Evolutionary conservation across 306 rosid species (phyloP).

Genomic region (Boehmeria nivea): DNA sequence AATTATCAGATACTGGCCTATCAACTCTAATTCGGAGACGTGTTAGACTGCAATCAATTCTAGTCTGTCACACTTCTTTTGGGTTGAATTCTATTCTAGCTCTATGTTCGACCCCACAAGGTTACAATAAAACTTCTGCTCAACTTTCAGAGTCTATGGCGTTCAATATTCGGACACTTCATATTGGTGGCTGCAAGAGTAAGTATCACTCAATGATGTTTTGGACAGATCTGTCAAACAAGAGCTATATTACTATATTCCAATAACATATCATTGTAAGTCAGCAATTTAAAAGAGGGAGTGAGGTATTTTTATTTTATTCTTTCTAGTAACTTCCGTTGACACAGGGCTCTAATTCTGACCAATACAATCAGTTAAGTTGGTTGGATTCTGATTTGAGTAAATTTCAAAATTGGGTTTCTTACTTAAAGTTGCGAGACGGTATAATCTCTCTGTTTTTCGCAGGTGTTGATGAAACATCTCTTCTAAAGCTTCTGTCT

Average conservation of each 20-base stretch:
- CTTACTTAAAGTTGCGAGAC: background rate
- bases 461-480: conserved; percentile 46
- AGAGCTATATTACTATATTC: no score
- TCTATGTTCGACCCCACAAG: conserved; percentile 45
- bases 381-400: no score
- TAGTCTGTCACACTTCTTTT: conserved; percentile 64
- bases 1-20: conserved; percentile 65
- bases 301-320: no score
- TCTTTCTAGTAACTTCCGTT: no score
- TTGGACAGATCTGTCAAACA: no score
- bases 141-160: conserved; percentile 36
- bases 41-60: conserved; percentile 46
- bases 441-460: conserved; percentile 9
- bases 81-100: conserved; percentile 60
- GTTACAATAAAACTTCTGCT: conserved; percentile 22
- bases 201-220: conserved; percentile 22
- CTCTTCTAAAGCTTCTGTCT: conserved; percentile 53
- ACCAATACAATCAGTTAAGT: no score
- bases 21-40: conserved; percentile 45
- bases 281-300: no score
- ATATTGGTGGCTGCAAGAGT: conserved; percentile 77
- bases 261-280: no score
- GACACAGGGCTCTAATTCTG: no score
- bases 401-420: no score
- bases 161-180: conserved; percentile 56